Evolutionary conservation across 2,329 filamentous ascomycete genomes (phyloP).

Genomic region (Penicillium sp.): DNA sequence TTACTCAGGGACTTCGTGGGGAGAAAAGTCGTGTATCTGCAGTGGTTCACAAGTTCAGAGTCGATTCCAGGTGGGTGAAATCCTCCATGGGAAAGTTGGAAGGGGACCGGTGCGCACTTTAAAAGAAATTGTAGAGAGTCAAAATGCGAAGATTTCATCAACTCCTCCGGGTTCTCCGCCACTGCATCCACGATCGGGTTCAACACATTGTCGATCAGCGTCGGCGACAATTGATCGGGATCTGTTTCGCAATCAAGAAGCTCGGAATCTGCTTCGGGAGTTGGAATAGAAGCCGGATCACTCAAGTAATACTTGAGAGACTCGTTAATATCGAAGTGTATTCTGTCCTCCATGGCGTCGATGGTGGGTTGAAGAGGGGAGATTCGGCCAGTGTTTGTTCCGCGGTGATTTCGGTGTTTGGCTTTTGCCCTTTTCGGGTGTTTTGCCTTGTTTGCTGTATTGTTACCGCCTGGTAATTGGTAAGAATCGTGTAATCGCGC

Average conservation of each 20-base stretch:
- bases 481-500: conserved; percentile 7
- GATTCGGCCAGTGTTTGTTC: conserved; percentile 14
- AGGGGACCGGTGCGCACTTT: conserved; percentile 71
- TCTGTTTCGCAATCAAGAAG: conserved; percentile 91
- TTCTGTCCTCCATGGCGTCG: conserved; percentile 57
- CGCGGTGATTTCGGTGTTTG: conserved; percentile 27
- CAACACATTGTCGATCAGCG: conserved; percentile 74
- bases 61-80: conserved; percentile 43
- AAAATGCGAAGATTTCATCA: conserved; percentile 70
- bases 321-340: conserved; percentile 92
- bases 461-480: too few relatives aligned
- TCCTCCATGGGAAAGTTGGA: conserved; percentile 25
- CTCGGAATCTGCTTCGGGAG: conserved; percentile 74
- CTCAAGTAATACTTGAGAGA: conserved; percentile 95
- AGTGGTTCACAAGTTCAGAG: conserved; percentile 59
- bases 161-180: conserved; percentile 83
- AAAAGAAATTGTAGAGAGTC: conserved; percentile 92
- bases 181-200: conserved; percentile 91
- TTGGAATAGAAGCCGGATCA: conserved; percentile 75
- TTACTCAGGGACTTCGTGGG: conserved; percentile 82
- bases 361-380: conserved; percentile 15
- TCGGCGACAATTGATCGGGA: conserved; percentile 71
- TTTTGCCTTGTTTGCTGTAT: conserved; percentile 1
- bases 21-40: conserved; percentile 74
- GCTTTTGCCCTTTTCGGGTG: conserved; percentile 25